Evolutionary conservation across 2,329 filamentous ascomycete species (phyloP), one percentile per base, ranked within the genome.

Genomic region (Arthrobotrys entomopaga): DNA sequence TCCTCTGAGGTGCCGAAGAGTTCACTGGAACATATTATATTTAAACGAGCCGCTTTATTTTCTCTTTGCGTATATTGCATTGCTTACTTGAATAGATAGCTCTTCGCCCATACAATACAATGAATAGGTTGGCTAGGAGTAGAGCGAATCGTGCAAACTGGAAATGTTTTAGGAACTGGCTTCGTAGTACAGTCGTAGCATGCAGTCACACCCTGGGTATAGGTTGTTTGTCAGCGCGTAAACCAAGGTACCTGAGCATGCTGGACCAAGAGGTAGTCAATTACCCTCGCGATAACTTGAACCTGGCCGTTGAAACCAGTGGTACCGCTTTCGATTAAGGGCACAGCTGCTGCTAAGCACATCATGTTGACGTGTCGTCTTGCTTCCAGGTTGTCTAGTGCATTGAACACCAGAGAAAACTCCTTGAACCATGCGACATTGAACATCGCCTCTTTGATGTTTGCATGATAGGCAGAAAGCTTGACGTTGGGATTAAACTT

Each of bases 41-140:
- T 46, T 15, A 19, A 46, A 13, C 16, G n/a, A 6, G 42, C 16
- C 42, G 13, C 1, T 19, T 7, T 34, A n/a, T 34, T 34, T 10
- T 34, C 29, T 34, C 29, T 34, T 34, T 6, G 5, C 10, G 7
- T 34, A 34, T 5, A 34, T 8, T 34, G 29, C 29, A 46, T 13
- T n/a, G 42, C 42, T 5, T 46, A 84, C 85, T 92, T 95, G 74
- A 99, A 87, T 7, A 99, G 86, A 81, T 98, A 99, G 81, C 93
- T 97, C 83, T 98, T 99, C 19, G 88, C 94, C 95, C 95, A 99
- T 1, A 99, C 94, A 75, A 99, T 99, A 83, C 95, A 98, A 82
- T 99, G 95, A 49, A 99, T 98, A 0, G 94, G 92, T 79, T 98
- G 94, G 77, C 91, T 96, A 0, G 95, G 95, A 0, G 93, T 99